Evolutionary conservation across 164 flowering plant genomes (phyloP).

Genomic region (Stephania yunnanensis): DNA sequence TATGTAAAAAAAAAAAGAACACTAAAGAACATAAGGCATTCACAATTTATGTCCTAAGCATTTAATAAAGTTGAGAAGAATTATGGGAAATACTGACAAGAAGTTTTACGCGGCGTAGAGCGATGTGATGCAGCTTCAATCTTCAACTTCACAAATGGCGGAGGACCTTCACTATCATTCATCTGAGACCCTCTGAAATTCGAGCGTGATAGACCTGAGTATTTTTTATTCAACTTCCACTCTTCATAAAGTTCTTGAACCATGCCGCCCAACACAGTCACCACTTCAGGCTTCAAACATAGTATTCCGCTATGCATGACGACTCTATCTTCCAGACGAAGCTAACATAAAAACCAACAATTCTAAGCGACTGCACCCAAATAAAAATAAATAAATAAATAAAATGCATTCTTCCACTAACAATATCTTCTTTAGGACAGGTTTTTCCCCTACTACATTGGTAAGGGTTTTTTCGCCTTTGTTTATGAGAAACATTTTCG

Average conservation of each 20-base stretch:
- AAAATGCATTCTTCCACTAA: too few species aligned
- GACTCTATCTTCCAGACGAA: conserved; percentile 60
- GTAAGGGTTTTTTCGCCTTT: too few species aligned
- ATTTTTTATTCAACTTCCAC: conserved; percentile 83
- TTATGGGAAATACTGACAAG: conserved; percentile 22
- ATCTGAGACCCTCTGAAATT: conserved; percentile 35
- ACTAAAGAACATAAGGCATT: neutral
- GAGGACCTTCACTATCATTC: conserved; percentile 57
- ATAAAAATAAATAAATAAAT: too few species aligned
- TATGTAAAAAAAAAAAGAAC: neutral
- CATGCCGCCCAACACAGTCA: conserved; percentile 69
- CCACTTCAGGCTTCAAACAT: conserved; percentile 53
- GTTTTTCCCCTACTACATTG: too few species aligned
- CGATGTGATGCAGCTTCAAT: conserved; percentile 29
- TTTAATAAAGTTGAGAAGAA: neutral
- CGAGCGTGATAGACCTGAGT: conserved; percentile 65
- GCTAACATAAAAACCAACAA: conserved; percentile 34
- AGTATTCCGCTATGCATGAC: conserved; percentile 51
- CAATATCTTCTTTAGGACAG: too few species aligned
- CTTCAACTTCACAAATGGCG: conserved; percentile 80
- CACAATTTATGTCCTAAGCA: neutral
- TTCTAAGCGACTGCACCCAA: too few species aligned
- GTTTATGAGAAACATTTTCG: too few species aligned
- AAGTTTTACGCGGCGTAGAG: conserved; percentile 24
- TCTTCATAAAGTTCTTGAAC: conserved; percentile 83